Evolutionary conservation across 1,284 basidiomycete species (phyloP), one percentile per base, ranked within the genome.

Genomic region (Boletus nobilissimus): DNA sequence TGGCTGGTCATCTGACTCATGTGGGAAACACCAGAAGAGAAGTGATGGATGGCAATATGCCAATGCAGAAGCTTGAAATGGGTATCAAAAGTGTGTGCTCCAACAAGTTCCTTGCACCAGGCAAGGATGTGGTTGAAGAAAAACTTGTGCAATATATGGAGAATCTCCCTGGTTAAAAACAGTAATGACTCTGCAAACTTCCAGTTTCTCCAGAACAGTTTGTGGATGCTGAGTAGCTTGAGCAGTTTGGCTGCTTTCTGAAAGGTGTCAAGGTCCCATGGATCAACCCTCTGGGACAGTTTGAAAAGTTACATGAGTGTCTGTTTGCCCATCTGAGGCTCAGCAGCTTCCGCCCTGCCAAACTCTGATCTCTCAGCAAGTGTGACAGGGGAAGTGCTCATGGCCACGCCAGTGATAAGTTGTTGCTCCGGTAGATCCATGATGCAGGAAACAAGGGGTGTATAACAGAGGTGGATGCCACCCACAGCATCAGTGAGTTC

Each of bases 281-380:
- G 66, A 36, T 67, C 43, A 8, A 67, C 43, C 3, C 8, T 24
- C 8, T 26, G 1, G 32, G 43, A 48, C 8, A 68, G 66, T 1
- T 48, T 6, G 0, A 26, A 3, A 3, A 68, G 24, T 13, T 36
- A 16, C 3, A 5, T 2, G 8, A 68, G 66, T 1, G 6, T 68
- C 19, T 13, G 5, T 16, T 32, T 19, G 13, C n/a, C 10, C 6
- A 26, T 66, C 10, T 3, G n/a, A 43, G 65, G n/a, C 3, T 7
- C 2, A 18, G 34, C 14, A 29, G 13, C 10, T 38, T 32, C n/a
- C 3, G n/a, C 5, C 0, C 19, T 22, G 5, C 66, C 6, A 3
- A 68, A 68, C 24, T 19, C 5, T 5, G 32, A 6, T 7, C 5
- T 8, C 24, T 34, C 43, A 0, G 43, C 43, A 2, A 36, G 11